A percentile compares a stretch with the other conserved stretches of the same genome.
Evolutionary conservation across 768 basidiomycete genomes (phyloP).

Genomic region (Rhizopogon rudus): DNA sequence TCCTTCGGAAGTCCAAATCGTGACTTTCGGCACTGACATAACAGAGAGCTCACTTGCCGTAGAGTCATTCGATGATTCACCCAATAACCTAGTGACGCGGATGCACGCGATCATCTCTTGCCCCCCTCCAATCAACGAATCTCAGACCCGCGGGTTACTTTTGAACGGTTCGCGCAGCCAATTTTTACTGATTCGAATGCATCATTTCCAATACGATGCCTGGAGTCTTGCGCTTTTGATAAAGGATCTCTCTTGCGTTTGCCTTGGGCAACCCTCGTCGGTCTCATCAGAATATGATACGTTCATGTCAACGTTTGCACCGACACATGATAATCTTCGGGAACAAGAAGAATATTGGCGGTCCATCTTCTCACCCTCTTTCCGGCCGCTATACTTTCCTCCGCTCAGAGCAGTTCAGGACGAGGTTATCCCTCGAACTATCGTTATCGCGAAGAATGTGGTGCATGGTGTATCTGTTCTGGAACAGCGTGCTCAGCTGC

Average conservation of each 20-base stretch:
- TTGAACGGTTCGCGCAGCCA: conserved; percentile 6
- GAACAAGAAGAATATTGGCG: conserved; percentile 33
- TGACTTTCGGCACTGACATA: conserved; percentile 19
- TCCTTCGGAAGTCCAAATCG: conserved; percentile 14
- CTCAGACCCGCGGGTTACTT: conserved; percentile 18
- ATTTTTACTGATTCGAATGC: conserved; percentile 31
- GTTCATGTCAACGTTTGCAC: conserved; percentile 24
- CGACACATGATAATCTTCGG: conserved; percentile 12
- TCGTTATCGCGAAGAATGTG: conserved; percentile 33
- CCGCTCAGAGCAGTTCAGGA: conserved; percentile 2
- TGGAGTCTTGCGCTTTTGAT: conserved; percentile 39
- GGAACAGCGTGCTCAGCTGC: conserved; percentile 38
- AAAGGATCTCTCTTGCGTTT: conserved; percentile 34
- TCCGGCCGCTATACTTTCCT: conserved; percentile 24
- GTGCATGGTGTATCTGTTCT: conserved; percentile 38
- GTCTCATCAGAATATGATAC: conserved; percentile 19
- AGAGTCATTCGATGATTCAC: conserved; percentile 7
- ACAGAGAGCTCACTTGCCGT: conserved; percentile 1
- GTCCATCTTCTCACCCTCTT: conserved; percentile 23
- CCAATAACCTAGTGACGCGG: background rate
- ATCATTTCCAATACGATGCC: conserved; percentile 49
- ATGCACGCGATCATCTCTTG: conserved; percentile 20
- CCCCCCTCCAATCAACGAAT: conserved; percentile 14
- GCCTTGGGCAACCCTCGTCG: conserved; percentile 19
- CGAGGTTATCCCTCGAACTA: background rate